Evolutionary conservation across 1,284 basidiomycete genomes (phyloP).

Genomic region (Apiotrichum domesticum): DNA sequence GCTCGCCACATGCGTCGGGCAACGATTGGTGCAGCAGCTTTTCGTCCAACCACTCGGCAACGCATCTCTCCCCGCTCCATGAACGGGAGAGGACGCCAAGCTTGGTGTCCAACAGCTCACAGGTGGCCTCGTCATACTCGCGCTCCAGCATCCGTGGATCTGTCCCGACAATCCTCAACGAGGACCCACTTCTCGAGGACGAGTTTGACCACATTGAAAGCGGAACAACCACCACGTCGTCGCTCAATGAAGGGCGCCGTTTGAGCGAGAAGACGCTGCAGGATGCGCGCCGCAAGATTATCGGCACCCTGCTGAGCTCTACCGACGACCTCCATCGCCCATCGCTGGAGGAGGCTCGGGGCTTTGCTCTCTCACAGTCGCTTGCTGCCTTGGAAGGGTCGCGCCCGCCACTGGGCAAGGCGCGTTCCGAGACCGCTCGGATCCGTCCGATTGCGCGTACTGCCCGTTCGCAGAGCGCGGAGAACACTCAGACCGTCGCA

Average conservation of each 20-base stretch:
- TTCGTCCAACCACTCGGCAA: slow-evolving; percentile 9
- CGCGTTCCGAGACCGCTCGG: slow-evolving; percentile 10
- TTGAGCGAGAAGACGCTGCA: slow-evolving; percentile 39
- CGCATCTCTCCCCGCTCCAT: slow-evolving; percentile 18
- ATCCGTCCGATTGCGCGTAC: slow-evolving; percentile 8
- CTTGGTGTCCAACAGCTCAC: slow-evolving; percentile 32
- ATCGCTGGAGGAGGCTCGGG: slow-evolving; percentile 23
- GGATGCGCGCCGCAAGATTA: slow-evolving; percentile 35
- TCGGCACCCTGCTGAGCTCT: slow-evolving; percentile 30
- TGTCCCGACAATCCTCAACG: slow-evolving; percentile 25
- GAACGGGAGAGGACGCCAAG: slow-evolving; percentile 39
- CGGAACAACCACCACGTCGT: slow-evolving; percentile 1
- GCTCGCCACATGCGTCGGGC: slow-evolving; percentile 3
- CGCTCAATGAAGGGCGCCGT: slow-evolving; percentile 15
- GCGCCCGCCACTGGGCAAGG: not conserved
- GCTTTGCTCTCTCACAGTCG: slow-evolving; percentile 27
- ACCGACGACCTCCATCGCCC: slow-evolving; percentile 24
- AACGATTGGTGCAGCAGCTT: slow-evolving; percentile 14
- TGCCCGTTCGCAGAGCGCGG: slow-evolving; percentile 17
- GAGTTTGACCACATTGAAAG: slow-evolving; percentile 14
- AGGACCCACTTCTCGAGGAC: slow-evolving; percentile 21
- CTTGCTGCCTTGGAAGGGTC: slow-evolving; percentile 36
- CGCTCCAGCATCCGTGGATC: slow-evolving; percentile 28
- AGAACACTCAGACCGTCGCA: slow-evolving; percentile 15
- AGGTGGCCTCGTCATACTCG: slow-evolving; percentile 33